A percentile compares a stretch with the other conserved stretches of the same genome.
phyloP scores from a whole-genome alignment of 2,329 filamentous ascomycete species.

The Aspergillus clavatus region DNA sequence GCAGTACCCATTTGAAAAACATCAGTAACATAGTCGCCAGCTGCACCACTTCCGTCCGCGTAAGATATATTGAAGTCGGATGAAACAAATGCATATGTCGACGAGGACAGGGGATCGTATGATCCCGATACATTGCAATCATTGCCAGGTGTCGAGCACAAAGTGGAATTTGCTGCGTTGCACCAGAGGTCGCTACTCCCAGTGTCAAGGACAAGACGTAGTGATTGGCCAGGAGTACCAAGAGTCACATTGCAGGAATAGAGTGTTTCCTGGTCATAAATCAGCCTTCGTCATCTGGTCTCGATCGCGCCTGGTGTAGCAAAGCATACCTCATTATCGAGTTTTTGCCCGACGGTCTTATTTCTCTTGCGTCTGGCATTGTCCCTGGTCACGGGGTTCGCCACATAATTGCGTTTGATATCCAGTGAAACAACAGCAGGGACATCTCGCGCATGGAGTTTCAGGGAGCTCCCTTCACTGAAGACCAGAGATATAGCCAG shows the following conservation, averaged over 20 bases:
- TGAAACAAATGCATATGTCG: conserved; percentile 68
- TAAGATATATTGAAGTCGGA: conserved; percentile 84
- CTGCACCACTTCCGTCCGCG: conserved; percentile 71
- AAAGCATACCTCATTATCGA: conserved; percentile 50
- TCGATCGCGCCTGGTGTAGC: background rate
- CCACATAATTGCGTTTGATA: conserved; percentile 46
- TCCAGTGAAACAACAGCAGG: conserved; percentile 48
- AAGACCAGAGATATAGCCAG: conserved; percentile 14
- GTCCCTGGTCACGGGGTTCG: conserved; percentile 46
- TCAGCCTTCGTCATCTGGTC: too few species aligned
- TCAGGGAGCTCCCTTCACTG: conserved; percentile 19
- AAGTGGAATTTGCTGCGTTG: conserved; percentile 48
- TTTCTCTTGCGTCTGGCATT: conserved; percentile 40
- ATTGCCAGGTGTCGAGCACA: conserved; percentile 41
- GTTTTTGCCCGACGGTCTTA: conserved; percentile 39
- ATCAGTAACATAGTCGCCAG: conserved; percentile 77
- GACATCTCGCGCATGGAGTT: conserved; percentile 29
- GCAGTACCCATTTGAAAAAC: conserved; percentile 54
- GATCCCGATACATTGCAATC: conserved; percentile 48
- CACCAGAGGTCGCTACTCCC: conserved; percentile 61
- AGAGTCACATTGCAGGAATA: conserved; percentile 56
- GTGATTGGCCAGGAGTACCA: conserved; percentile 52
- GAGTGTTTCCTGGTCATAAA: conserved; percentile 43
- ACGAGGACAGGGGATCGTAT: conserved; percentile 57
- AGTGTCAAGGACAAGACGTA: conserved; percentile 58